Evolutionary conservation across 441 rosid species (phyloP).

Genomic region (Geranium incanum): DNA sequence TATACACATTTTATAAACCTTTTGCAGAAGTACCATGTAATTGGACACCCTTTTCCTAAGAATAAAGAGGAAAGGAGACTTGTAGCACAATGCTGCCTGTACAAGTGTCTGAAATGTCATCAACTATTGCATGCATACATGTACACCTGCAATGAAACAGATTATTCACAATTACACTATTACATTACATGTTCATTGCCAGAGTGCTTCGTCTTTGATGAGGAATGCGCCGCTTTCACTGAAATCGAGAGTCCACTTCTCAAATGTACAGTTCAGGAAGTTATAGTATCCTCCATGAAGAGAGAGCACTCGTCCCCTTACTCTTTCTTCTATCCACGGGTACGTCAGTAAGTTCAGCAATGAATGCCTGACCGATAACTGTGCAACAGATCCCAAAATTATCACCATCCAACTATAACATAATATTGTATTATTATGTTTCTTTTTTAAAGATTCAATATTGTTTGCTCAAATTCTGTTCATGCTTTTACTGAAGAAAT

Average conservation of each 20-base stretch:
- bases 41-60: too few species aligned
- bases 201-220: constrained; percentile 27
- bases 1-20: too few species aligned
- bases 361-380: constrained; percentile 54
- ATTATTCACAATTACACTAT: too few species aligned
- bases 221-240: constrained; percentile 15
- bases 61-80: too few species aligned
- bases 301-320: constrained; percentile 30
- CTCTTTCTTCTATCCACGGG: constrained; percentile 54
- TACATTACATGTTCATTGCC: constrained; percentile 26
- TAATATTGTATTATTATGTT: neutral
- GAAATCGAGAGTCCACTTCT: constrained; percentile 53
- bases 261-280: constrained; percentile 46
- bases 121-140: too few species aligned
- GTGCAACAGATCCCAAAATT: constrained; percentile 7
- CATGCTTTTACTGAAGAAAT: neutral
- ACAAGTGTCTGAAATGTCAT: too few species aligned
- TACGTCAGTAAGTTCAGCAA: constrained; percentile 47
- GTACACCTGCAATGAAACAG: too few species aligned
- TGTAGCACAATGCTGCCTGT: too few species aligned
- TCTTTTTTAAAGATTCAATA: too few species aligned
- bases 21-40: too few species aligned
- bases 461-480: neutral
- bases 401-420: neutral
- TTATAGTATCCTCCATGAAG: constrained; percentile 60